Percentiles rank a stretch among this genome's conserved stretches.
Conservation (phyloP, 495 filamentous ascomycete species). For the Filosporella fistucella region DNA sequence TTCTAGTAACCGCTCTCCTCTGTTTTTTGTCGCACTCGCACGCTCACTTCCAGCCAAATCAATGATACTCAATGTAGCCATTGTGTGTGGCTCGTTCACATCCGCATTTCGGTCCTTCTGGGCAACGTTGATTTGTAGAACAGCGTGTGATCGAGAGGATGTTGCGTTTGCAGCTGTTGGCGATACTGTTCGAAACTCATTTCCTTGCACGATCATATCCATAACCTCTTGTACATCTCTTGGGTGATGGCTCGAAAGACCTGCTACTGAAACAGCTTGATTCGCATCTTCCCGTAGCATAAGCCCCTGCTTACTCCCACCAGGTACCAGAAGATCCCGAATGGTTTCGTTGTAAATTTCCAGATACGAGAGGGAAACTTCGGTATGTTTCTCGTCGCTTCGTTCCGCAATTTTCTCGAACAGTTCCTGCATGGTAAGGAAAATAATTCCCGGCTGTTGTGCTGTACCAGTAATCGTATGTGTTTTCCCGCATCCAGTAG, state of each 20-base stretch:
- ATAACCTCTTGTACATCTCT: slow-evolving; percentile 87
- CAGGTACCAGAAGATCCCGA: slow-evolving; percentile 84
- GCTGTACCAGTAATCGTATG: slow-evolving; percentile 96
- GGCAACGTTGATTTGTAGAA: slow-evolving; percentile 94
- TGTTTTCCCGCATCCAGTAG: slow-evolving; percentile 96
- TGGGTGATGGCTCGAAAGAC: slow-evolving; percentile 87
- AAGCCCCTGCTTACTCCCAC: slow-evolving; percentile 78
- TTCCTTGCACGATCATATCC: slow-evolving; percentile 97
- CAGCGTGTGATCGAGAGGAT: slow-evolving; percentile 96
- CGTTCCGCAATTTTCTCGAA: slow-evolving; percentile 92
- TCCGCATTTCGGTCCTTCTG: slow-evolving; percentile 92
- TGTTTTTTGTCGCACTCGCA: slow-evolving; percentile 94
- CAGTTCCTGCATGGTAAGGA: slow-evolving; percentile 96
- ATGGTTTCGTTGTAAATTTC: slow-evolving; percentile 99
- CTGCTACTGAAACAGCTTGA: slow-evolving; percentile 87
- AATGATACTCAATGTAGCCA: slow-evolving; percentile 97
- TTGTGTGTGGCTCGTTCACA: slow-evolving; percentile 91
- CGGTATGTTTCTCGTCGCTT: slow-evolving; percentile 78
- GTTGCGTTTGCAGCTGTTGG: slow-evolving; percentile 98
- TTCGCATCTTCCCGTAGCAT: slow-evolving; percentile 95
- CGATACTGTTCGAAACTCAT: slow-evolving; percentile 91
- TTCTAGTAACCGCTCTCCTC: slow-evolving; percentile 86
- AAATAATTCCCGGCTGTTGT: slow-evolving; percentile 95
- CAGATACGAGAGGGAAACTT: slow-evolving; percentile 90
- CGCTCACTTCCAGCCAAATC: slow-evolving; percentile 95